Base-by-base conservation (phyloP, 2,329 filamentous ascomycete species). In the Fusarium subtropicale region DNA sequence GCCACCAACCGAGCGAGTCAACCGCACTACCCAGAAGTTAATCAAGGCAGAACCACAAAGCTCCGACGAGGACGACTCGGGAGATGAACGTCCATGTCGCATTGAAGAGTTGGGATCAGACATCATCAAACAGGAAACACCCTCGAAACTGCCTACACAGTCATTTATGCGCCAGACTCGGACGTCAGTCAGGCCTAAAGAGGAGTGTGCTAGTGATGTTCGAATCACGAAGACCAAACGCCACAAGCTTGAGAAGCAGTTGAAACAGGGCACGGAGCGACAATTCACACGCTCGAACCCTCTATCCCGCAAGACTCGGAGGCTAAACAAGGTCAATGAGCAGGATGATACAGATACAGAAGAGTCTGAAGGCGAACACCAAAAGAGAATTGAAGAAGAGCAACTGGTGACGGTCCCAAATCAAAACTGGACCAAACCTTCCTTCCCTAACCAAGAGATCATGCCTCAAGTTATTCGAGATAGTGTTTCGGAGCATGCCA, bases 401-500 rank as follows among this genome's bases (percentile, higher is more conserved):
- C 48, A 51, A 24, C 44, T 58, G 3, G 38, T 54, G 41, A 34
- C 52, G 8, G 56, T 39, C 30, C 22, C 46, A 3, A 28, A 54
- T 28, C 51, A 24, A 15, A 59, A 45, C n/a, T 60, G 44, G 34
- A n/a, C 22, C 20, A 68, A 66, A 20, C 62, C 51, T 16, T 13
- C 33, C 6, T 60, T 44, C 15, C 12, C 42, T 3, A 52, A 57
- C 22, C 60, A 59, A 44, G 58, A 65, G 33, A 50, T 66, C 34
- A 70, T 69, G 45, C 71, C 71, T 33, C n/a, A 48, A 13, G 24
- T 68, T 11, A 59, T 75, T 34, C 69, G 72, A 30, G 71, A 75
- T 46, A 60, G 66, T 15, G 64, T 69, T 31, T 71, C 74, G 28
- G 71, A 75, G 20, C 64, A 75, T 30, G 68, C 74, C 2, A 71